Base-by-base conservation (phyloP, 305 asterid species). In the Rubia peregrina region DNA sequence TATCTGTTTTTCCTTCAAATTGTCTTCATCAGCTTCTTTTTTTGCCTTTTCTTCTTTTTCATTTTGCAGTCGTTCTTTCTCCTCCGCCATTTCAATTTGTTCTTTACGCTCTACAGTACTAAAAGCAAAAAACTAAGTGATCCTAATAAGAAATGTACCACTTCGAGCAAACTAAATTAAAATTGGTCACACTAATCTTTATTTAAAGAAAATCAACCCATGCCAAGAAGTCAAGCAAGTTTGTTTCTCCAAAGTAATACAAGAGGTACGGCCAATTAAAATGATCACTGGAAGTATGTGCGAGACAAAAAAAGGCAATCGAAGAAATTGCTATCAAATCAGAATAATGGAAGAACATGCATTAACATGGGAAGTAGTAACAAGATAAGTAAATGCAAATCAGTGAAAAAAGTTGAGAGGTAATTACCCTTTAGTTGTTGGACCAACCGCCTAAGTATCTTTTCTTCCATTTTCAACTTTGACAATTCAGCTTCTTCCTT, bases 1-100 rank as follows among this genome's bases (percentile, higher is more conserved):
- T n/a, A 65, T 72, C 70, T 78, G 77, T 63, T 67, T 70, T 60
- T 71, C 75, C 74, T 82, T 79, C 75, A 66, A 69, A 70, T 77
- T 77, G 71, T 86, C 82, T 70, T 78, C 80, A 70, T 82, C 83
- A 61, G 87, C 83, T 83, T 89, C 86, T 79, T 81, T 79, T 71
- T 85, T 82, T 67, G 80, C 88, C 77, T 81, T 84, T 79, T 86
- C 92, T 80, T 89, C 98, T 70, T 89, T 90, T 79, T 87, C 98
- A 77, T 82, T 92, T 83, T 83, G 85, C 70, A 83, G 73, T 71
- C 96, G 83, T 63, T 93, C 96, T 73, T 89, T 87, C 79, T 90
- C 98, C 85, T 93, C 98, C 51, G 90, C 96, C 81, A 81, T 87
- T 61, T 93, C 98, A 68, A 93, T 90, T 82, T 79, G 91, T 80